Conservation (phyloP, 1,284 basidiomycete genomes). For the Waitea zeae region DNA sequence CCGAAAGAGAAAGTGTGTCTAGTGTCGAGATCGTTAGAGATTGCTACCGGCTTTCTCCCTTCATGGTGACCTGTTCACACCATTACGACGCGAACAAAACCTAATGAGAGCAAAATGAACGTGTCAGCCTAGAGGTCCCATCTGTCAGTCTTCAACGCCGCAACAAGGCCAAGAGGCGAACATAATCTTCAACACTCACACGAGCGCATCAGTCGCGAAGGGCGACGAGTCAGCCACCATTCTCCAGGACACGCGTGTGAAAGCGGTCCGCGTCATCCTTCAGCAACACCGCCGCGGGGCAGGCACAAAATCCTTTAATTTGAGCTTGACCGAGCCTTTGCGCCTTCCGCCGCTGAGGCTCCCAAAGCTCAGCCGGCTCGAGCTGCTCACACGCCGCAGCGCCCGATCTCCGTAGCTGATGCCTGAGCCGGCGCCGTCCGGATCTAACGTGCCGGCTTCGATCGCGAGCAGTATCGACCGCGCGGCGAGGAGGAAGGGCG, state of each 20-base stretch:
- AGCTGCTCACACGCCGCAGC: slow-evolving; percentile 71
- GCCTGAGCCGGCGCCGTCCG: slow-evolving; percentile 84
- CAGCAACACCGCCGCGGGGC: slow-evolving; percentile 19
- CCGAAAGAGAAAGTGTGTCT: no score
- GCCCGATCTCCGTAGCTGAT: slow-evolving; percentile 94
- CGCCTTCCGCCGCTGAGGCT: slow-evolving; percentile 47
- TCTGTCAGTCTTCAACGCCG: neutral
- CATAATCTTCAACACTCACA: neutral
- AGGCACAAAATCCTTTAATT: slow-evolving; percentile 39
- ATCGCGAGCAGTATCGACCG: slow-evolving; percentile 87
- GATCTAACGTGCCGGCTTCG: slow-evolving; percentile 82
- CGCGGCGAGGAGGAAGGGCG: slow-evolving; percentile 84
- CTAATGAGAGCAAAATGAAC: no score
- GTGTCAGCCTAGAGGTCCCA: neutral
- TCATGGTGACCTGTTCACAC: no score
- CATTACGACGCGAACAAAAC: no score
- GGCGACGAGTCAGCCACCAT: neutral
- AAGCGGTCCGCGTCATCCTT: slow-evolving; percentile 12
- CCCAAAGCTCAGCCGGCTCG: slow-evolving; percentile 66
- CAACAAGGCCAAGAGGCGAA: neutral
- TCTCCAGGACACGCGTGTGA: slow-evolving; percentile 1
- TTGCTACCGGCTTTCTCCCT: no score
- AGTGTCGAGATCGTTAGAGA: no score
- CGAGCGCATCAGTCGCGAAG: neutral
- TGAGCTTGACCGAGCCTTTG: slow-evolving; percentile 38